Base-by-base conservation (phyloP, 2,329 filamentous ascomycete genomes). In the Clonostachys rosea region DNA sequence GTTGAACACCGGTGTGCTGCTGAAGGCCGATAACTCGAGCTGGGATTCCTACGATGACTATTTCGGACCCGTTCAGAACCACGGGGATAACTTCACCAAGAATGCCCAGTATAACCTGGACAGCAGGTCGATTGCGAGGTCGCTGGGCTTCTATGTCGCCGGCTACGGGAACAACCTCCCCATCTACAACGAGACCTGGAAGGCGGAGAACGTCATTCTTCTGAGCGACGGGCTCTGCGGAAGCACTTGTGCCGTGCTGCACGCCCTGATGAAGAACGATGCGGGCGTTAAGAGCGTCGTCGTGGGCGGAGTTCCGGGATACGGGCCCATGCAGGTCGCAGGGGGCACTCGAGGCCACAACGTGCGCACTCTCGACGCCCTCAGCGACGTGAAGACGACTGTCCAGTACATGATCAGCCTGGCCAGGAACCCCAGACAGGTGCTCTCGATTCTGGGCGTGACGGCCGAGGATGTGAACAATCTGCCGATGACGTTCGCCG, bases 231-330 rank as follows among this genome's bases (percentile, higher is more conserved):
- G 81, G 17, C 67, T 67, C 49, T 86, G 82, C 58, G 73, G 69
- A 9, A 83, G 79, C 0, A 80, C 82, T 4, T 86, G 82, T 59
- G 74, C 79, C 33, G 65, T 80, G 37, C 80, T 84, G 58, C 67
- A 69, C 12, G 73, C 80, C 40, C 67, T 82, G 18, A 73, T 84
- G 68, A 70, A 71, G 8, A 61, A 68, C 49, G 67, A 71, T 48
- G 69, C 68, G 33, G 73, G 75, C 17, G 75, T 86, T 3, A 76
- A 75, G 52, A 77, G 76, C 35, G 70, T 86, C 42, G 71, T 71
- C 2, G 67, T 83, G 20, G 83, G 83, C 14, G 83, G 83, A 2
- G 73, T 79, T 8, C 73, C 81, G 1, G 61, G 64, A 6, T 52
- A 64, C 4, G 57, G 56, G 4, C 71, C 75, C 3, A 84, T 83